Evolutionary conservation across 805 yeast genomes (phyloP).

Genomic region (Myxozyma kluyveri): DNA sequence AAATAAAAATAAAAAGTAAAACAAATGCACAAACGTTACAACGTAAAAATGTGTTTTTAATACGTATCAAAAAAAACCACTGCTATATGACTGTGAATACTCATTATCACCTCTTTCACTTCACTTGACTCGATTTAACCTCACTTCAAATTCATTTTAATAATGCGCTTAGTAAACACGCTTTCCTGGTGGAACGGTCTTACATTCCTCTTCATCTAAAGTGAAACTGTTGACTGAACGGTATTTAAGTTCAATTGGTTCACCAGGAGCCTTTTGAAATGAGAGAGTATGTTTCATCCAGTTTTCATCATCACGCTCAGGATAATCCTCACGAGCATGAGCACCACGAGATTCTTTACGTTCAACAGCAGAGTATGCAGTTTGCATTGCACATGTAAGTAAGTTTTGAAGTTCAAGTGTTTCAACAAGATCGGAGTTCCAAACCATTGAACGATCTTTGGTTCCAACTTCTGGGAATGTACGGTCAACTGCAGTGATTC

Average conservation of each 20-base stretch:
- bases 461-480: conserved; percentile 74
- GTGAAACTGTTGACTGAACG: conserved; percentile 81
- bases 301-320: conserved; percentile 89
- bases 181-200: conserved; percentile 93
- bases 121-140: not conserved
- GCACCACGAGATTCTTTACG: conserved; percentile 99
- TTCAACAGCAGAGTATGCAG: conserved; percentile 89
- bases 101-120: conserved; percentile 1
- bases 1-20: not conserved
- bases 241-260: conserved; percentile 70
- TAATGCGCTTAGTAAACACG: conserved; percentile 71
- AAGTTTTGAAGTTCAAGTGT: conserved; percentile 94
- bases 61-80: not conserved
- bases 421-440: conserved; percentile 97
- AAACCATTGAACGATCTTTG: conserved; percentile 94
- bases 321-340: conserved; percentile 97
- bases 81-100: not conserved
- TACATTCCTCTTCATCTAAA: conserved; percentile 87
- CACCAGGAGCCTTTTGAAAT: conserved; percentile 77
- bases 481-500: conserved; percentile 71
- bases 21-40: conserved; percentile 6
- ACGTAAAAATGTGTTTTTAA: not conserved
- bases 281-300: conserved; percentile 98
- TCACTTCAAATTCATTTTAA: not conserved
- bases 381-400: conserved; percentile 94